Percentiles rank a stretch among this genome's conserved stretches.
These are phyloP conservation scores for Candida smagusa DNA, from an alignment of 1,139 yeast genomes.

Conservation along the genomic window DNA sequence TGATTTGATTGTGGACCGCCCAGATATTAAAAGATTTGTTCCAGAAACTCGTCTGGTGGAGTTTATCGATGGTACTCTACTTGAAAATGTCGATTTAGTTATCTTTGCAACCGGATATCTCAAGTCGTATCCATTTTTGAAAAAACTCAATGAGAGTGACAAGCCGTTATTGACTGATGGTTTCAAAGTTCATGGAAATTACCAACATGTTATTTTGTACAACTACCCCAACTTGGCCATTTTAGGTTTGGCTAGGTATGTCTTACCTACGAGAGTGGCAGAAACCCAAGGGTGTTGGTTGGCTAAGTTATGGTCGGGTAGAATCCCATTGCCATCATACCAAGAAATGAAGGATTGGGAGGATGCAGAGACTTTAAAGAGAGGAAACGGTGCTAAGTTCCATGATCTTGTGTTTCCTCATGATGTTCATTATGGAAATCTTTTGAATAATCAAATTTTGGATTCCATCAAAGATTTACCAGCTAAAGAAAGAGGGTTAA, in stretches of 20 bases:
- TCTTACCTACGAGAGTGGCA: slow-evolving; percentile 57
- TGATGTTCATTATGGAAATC: slow-evolving; percentile 45
- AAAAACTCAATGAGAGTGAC: slow-evolving; percentile 12
- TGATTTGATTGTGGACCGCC: slow-evolving; percentile 35
- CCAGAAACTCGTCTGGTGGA: slow-evolving; percentile 31
- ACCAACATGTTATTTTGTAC: slow-evolving; percentile 50
- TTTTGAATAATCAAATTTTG: slow-evolving; percentile 35
- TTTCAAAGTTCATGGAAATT: slow-evolving; percentile 44
- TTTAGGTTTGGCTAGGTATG: slow-evolving; percentile 48
- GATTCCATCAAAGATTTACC: slow-evolving; percentile 20
- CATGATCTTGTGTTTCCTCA: slow-evolving; percentile 46
- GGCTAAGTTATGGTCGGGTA: slow-evolving; percentile 52
- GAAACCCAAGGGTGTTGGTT: slow-evolving; percentile 59
- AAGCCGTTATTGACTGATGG: slow-evolving; percentile 43
- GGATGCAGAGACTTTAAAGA: slow-evolving; percentile 23
- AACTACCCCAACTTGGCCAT: slow-evolving; percentile 57
- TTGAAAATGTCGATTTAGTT: slow-evolving; percentile 44
- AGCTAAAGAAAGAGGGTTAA: slow-evolving; percentile 21
- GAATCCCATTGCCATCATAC: slow-evolving; percentile 40
- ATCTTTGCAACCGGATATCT: slow-evolving; percentile 65
- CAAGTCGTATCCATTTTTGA: slow-evolving; percentile 14
- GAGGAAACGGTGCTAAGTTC: slow-evolving; percentile 40
- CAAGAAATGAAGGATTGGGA: slow-evolving; percentile 42
- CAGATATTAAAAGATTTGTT: slow-evolving; percentile 32
- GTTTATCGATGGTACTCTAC: slow-evolving; percentile 35